Conservation (phyloP, 805 yeast species). For the Candida xyloterini region DNA sequence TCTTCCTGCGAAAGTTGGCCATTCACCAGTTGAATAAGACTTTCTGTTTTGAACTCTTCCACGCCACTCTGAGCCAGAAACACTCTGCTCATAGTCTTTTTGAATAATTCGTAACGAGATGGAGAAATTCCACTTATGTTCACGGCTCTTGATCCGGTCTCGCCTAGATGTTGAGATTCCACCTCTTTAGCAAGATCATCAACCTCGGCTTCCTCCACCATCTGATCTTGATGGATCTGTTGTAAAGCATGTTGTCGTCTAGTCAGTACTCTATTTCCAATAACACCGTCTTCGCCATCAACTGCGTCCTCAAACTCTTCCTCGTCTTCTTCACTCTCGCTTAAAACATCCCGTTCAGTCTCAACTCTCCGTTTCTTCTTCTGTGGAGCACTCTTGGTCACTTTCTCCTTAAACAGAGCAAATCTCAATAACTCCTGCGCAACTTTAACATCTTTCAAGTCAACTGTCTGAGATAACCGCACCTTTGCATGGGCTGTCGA, state of each 20-base stretch:
- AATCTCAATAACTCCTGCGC: constrained; percentile 84
- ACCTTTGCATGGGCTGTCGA: constrained; percentile 97
- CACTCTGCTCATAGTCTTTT: constrained; percentile 44
- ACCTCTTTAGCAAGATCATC: constrained; percentile 22
- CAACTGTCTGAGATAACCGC: constrained; percentile 75
- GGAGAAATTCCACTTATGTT: constrained; percentile 39
- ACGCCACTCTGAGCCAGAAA: constrained; percentile 38
- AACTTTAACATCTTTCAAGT: constrained; percentile 72
- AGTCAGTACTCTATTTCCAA: constrained; percentile 16
- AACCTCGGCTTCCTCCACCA: constrained; percentile 17
- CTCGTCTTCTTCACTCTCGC: constrained; percentile 21
- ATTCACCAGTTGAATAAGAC: constrained; percentile 26
- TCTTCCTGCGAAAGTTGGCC: constrained; percentile 41
- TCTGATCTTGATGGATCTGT: constrained; percentile 28
- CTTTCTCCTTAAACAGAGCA: constrained; percentile 73
- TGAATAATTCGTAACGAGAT: constrained; percentile 46
- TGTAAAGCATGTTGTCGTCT: constrained; percentile 22
- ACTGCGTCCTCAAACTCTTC: constrained; percentile 19
- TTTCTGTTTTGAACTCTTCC: constrained; percentile 33
- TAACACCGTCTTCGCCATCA: constrained; percentile 14
- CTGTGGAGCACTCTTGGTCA: constrained; percentile 33
- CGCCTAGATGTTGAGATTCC: constrained; percentile 21
- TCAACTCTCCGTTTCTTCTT: constrained; percentile 36
- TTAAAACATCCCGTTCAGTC: constrained; percentile 1
- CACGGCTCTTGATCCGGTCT: constrained; percentile 1